Evolutionary conservation across 768 basidiomycete species (phyloP), one percentile per base, ranked within the genome.

Genomic region (Hericium erinaceus): DNA sequence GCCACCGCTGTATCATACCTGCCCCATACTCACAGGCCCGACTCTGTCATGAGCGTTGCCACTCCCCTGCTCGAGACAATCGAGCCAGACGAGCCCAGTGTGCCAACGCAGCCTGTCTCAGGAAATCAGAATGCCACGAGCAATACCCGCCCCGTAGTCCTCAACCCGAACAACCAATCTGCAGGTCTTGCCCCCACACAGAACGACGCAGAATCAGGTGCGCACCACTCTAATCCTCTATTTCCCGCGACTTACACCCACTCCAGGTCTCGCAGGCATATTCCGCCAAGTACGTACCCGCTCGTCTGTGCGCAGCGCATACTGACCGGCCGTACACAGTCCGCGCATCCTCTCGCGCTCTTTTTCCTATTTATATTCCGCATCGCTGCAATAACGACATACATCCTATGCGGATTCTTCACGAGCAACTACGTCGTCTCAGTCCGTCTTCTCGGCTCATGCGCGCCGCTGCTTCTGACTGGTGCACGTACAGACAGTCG

Each of bases 341-440:
- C 89, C 56, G 80, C 88, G 10, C 90, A 91, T 66, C 89, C 94
- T 3, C 64, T 87, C 48, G 84, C 85, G 13, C 78, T 99, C n/a
- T 82, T 94, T 66, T 91, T 85, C 69, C 78, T 98, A 46, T 98
- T 86, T 71, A 72, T 92, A 68, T 97, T 99, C 76, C 81, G 94
- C 49, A 80, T 83, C 60, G 78, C 85, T 6, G 95, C 97, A n/a
- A 82, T 99, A 56, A 75, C 85, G 7, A 89, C 94, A 3, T 99
- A 99, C 71, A 80, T 98, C 49, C 78, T 98, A n/a, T 92, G 88
- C 62, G 95, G 94, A 2, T 86, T 86, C 75, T 86, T 92, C 68
- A 92, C 92, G 40, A 74, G 83, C 64, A 89, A 94, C 68, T 98
- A 94, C 71, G 95, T 99, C 20, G 79, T 98, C 60, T 92, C 93